Percentiles rank a stretch among this genome's conserved stretches.
Conservation (phyloP, 2,329 filamentous ascomycete genomes). For the Huntiella omanensis region DNA sequence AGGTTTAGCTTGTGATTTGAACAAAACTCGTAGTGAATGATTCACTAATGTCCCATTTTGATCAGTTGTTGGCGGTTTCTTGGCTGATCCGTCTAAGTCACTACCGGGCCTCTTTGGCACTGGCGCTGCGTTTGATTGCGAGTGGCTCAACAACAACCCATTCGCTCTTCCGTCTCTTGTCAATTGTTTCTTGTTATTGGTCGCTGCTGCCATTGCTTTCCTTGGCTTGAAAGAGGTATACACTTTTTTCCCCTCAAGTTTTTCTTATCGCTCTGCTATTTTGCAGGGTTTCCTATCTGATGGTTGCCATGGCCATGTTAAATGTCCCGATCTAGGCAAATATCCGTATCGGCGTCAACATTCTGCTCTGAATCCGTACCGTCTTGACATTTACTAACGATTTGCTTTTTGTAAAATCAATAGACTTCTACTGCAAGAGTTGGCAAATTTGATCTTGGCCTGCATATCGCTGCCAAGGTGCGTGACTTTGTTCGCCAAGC, state of each 20-base stretch:
- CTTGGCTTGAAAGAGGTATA: constrained; percentile 47
- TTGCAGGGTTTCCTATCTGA: no score
- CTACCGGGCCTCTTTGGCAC: constrained; percentile 46
- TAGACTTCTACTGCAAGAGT: constrained; percentile 29
- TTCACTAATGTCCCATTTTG: not conserved
- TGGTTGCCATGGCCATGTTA: no score
- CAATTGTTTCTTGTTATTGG: constrained; percentile 39
- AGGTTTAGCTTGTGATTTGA: constrained; percentile 12
- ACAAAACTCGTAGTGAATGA: not conserved
- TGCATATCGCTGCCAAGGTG: constrained; percentile 20
- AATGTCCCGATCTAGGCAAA: no score
- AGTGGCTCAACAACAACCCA: constrained; percentile 46
- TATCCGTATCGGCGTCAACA: no score
- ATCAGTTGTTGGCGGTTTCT: constrained; percentile 40
- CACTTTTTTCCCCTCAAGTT: not conserved
- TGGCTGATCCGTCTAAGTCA: constrained; percentile 45
- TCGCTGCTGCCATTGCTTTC: constrained; percentile 34
- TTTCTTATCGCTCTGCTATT: no score
- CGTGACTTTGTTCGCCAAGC: constrained; percentile 14
- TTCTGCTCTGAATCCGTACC: no score
- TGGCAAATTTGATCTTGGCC: constrained; percentile 26
- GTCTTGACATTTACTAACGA: not conserved
- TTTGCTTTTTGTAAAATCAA: not conserved
- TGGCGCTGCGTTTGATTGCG: constrained; percentile 36
- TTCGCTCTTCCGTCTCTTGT: constrained; percentile 53